Percentiles rank a stretch among this genome's conserved stretches.
phyloP scores from a whole-genome alignment of 2,329 filamentous ascomycete species.

The Pestalotiopsis sp. region DNA sequence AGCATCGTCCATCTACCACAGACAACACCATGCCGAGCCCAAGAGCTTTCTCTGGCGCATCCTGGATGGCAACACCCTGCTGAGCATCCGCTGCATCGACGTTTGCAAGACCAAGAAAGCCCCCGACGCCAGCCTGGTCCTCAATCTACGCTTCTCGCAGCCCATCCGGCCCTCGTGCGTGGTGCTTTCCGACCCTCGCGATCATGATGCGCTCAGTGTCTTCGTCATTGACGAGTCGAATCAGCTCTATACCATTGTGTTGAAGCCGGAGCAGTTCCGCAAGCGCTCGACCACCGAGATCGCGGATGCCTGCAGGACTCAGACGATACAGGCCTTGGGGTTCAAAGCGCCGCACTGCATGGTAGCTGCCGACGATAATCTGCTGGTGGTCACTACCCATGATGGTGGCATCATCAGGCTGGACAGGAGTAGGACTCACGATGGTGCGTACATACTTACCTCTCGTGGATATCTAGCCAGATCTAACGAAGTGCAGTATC shows the following conservation, averaged over 20 bases:
- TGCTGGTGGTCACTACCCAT: constrained; percentile 78
- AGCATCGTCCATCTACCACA: constrained; percentile 82
- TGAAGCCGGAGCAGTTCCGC: constrained; percentile 81
- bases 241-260: constrained; percentile 82
- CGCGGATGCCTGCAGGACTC: constrained; percentile 76
- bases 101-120: constrained; percentile 69
- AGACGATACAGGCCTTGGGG: constrained; percentile 69
- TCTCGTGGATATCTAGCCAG: not conserved
- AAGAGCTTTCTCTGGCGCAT: constrained; percentile 91
- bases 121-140: constrained; percentile 70
- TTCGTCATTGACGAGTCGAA: constrained; percentile 69
- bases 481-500: constrained; percentile 22
- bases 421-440: constrained; percentile 55
- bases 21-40: constrained; percentile 73
- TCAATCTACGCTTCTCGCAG: constrained; percentile 77
- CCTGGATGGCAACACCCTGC: constrained; percentile 73
- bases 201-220: constrained; percentile 60
- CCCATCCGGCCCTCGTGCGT: constrained; percentile 77
- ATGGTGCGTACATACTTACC: constrained; percentile 39
- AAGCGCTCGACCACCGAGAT: constrained; percentile 70
- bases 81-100: constrained; percentile 85
- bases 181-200: constrained; percentile 76
- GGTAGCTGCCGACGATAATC: constrained; percentile 70
- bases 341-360: constrained; percentile 83
- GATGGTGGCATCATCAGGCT: constrained; percentile 77